phyloP scores from a whole-genome alignment of 306 rosid species.

The Vicia sativa region DNA sequence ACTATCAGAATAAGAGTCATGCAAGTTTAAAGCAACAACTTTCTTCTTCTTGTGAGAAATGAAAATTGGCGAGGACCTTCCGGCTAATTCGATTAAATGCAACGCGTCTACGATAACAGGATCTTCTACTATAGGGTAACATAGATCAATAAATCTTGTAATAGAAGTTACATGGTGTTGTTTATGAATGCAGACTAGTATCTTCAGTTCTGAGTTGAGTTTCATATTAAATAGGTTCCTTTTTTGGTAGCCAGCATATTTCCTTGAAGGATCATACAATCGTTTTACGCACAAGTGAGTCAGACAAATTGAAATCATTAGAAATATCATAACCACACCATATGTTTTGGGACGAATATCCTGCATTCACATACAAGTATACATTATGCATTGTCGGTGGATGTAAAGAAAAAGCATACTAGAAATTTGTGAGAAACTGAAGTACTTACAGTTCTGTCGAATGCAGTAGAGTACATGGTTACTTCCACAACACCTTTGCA shows the following conservation, averaged over 20 bases:
- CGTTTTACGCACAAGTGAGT: conserved; percentile 37
- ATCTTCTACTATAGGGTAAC: conserved; percentile 32
- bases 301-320: conserved; percentile 30
- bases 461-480: not conserved
- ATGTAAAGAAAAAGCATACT: too few species aligned
- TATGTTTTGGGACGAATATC: not conserved
- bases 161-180: conserved; percentile 40
- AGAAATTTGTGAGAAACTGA: not conserved
- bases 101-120: conserved; percentile 44
- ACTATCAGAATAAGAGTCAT: conserved; percentile 44
- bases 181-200: conserved; percentile 50
- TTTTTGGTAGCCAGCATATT: conserved; percentile 43
- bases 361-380: conserved; percentile 33
- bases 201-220: conserved; percentile 35
- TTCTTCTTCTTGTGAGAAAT: conserved; percentile 48
- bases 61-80: conserved; percentile 46
- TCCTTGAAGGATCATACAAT: conserved; percentile 58
- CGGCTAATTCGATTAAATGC: conserved; percentile 55
- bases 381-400: too few species aligned
- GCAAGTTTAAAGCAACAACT: not conserved
- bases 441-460: conserved; percentile 37
- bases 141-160: conserved; percentile 42
- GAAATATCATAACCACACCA: not conserved
- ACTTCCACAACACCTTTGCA: conserved; percentile 61
- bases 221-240: conserved; percentile 46